phyloP scores from a whole-genome alignment of 441 rosid genomes.

The Jatropha multifida region DNA sequence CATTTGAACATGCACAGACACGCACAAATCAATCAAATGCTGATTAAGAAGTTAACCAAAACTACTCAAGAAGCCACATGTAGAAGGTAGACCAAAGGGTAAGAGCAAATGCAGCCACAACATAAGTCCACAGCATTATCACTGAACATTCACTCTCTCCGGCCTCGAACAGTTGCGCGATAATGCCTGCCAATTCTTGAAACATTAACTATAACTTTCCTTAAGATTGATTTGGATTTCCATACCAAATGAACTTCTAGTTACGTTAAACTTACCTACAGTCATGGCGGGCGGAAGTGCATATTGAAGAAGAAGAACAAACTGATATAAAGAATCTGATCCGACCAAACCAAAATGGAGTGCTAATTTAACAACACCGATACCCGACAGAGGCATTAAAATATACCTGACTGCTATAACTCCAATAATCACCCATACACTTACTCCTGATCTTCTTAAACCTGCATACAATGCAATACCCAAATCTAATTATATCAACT shows the following conservation, averaged over 20 bases:
- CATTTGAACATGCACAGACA: too few species aligned
- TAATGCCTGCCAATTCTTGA: not conserved
- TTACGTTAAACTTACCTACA: conserved; percentile 23
- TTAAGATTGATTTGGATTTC: too few species aligned
- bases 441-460: conserved; percentile 10
- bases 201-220: too few species aligned
- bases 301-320: conserved; percentile 40
- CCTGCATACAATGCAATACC: too few species aligned
- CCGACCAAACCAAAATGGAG: conserved; percentile 27
- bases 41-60: too few species aligned
- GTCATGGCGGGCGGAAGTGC: conserved; percentile 42
- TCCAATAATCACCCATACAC: conserved; percentile 15
- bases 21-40: too few species aligned
- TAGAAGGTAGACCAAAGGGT: conserved; percentile 41
- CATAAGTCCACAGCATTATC: conserved; percentile 44
- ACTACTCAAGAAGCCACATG: conserved; percentile 32
- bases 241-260: too few species aligned
- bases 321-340: conserved; percentile 30
- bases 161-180: not conserved
- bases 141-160: conserved; percentile 37
- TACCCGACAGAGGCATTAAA: conserved; percentile 27
- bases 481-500: too few species aligned
- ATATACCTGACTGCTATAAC: conserved; percentile 20
- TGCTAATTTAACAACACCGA: conserved; percentile 34
- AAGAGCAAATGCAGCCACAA: conserved; percentile 30